These are phyloP conservation scores for Tylopilus balloui DNA, from an alignment of 768 basidiomycete genomes.

Conservation along the genomic window DNA sequence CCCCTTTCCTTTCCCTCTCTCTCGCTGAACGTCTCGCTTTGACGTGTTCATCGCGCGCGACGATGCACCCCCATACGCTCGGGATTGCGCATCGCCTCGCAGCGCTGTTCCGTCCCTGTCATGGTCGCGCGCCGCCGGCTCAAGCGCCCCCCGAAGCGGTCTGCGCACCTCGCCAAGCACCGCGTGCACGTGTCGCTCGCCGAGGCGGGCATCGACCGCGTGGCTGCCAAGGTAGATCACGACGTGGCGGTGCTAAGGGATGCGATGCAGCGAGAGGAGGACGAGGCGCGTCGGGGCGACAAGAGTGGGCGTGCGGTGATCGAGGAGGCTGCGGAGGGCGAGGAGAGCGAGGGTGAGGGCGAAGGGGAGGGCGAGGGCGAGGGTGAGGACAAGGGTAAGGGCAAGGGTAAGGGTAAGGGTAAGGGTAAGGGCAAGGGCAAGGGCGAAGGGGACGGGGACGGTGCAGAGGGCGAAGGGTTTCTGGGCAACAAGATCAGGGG, in stretches of 20 bases:
- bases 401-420: slow-evolving; percentile 21
- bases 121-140: slow-evolving; percentile 94
- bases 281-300: slow-evolving; percentile 22
- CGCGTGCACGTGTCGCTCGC: slow-evolving; percentile 82
- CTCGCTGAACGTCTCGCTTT: not conserved
- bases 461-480: slow-evolving; percentile 31
- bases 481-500: slow-evolving; percentile 23
- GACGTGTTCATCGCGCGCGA: too few species aligned
- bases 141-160: slow-evolving; percentile 78
- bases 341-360: slow-evolving; percentile 26
- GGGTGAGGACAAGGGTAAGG: slow-evolving; percentile 18
- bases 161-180: slow-evolving; percentile 76
- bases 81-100: too few species aligned
- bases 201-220: slow-evolving; percentile 80
- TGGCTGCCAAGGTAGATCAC: slow-evolving; percentile 79
- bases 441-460: slow-evolving; percentile 20
- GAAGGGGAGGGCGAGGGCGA: slow-evolving; percentile 23
- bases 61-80: too few species aligned
- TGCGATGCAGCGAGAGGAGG: slow-evolving; percentile 68
- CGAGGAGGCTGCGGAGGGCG: slow-evolving; percentile 23
- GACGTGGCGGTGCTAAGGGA: slow-evolving; percentile 80
- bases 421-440: slow-evolving; percentile 22
- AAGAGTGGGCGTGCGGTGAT: slow-evolving; percentile 8
- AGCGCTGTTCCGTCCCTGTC: slow-evolving; percentile 93
- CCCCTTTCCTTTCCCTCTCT: not conserved